Evolutionary conservation across 1,139 yeast species (phyloP).

Genomic region (Meyerozyma carpophila): DNA sequence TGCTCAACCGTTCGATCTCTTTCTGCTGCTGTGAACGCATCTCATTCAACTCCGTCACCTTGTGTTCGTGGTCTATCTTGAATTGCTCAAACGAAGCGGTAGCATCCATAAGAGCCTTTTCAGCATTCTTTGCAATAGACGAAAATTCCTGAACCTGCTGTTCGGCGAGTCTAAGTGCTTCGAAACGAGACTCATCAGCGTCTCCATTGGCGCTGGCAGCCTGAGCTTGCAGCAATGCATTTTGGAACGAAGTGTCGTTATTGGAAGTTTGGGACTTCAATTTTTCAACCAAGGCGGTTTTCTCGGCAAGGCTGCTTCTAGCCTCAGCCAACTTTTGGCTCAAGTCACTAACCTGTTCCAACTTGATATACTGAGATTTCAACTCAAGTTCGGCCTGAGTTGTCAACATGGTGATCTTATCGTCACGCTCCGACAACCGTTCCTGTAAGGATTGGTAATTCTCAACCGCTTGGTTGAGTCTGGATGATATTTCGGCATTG

Average conservation of each 20-base stretch:
- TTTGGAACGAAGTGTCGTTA: not conserved
- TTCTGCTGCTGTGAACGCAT: slow-evolving; percentile 16
- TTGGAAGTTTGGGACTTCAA: slow-evolving; percentile 4
- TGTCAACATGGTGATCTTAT: slow-evolving; percentile 39
- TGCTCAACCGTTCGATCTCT: slow-evolving; percentile 11
- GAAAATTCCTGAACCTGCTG: slow-evolving; percentile 34
- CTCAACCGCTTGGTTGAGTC: slow-evolving; percentile 47
- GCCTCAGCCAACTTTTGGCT: slow-evolving; percentile 35
- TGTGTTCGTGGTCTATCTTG: slow-evolving; percentile 24
- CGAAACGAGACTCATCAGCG: slow-evolving; percentile 4
- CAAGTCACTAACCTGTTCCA: slow-evolving; percentile 56
- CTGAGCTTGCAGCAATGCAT: not conserved
- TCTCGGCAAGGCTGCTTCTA: slow-evolving; percentile 32
- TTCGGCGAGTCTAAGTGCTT: slow-evolving; percentile 34
- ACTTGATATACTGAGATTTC: slow-evolving; percentile 60
- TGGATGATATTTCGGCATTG: slow-evolving; percentile 44
- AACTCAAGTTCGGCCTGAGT: slow-evolving; percentile 53
- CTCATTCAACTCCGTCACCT: slow-evolving; percentile 13
- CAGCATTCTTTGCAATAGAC: slow-evolving; percentile 37
- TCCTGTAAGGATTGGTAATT: slow-evolving; percentile 48
- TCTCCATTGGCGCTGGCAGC: not conserved
- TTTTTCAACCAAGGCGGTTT: slow-evolving; percentile 17
- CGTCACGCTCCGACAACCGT: slow-evolving; percentile 47
- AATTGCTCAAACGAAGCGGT: slow-evolving; percentile 34
- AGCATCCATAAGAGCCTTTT: slow-evolving; percentile 34